A percentile compares a stretch with the other conserved stretches of the same genome.
Conservation (phyloP, 129 eudicot genomes). For the Tagetes patula region DNA sequence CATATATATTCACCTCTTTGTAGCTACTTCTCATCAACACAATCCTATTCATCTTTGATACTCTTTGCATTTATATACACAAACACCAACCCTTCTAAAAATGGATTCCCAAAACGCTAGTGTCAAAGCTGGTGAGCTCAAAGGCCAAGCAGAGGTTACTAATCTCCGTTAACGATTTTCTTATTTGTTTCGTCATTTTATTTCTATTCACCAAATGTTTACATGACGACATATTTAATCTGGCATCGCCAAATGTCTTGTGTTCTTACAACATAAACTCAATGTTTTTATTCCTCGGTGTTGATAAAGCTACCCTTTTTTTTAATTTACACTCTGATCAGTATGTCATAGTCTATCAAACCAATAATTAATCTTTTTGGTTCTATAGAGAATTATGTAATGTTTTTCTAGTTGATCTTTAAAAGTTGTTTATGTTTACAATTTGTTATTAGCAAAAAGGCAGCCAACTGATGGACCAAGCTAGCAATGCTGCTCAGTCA, state of each 20-base stretch:
- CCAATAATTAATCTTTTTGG: too few species aligned
- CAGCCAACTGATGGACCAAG: conserved; percentile 66
- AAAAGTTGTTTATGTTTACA: neutral
- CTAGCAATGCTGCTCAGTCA: conserved; percentile 67
- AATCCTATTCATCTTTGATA: neutral
- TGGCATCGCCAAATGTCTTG: too few species aligned
- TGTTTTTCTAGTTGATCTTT: neutral
- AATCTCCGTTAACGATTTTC: neutral
- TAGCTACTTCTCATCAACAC: conserved; percentile 22
- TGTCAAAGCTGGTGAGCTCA: conserved; percentile 54
- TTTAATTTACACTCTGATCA: too few species aligned
- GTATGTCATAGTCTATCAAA: too few species aligned
- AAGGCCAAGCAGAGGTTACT: conserved; percentile 59
- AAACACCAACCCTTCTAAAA: neutral
- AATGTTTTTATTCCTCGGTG: too few species aligned
- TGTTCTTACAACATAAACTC: too few species aligned
- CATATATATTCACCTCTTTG: conserved; percentile 17
- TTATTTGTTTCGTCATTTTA: too few species aligned
- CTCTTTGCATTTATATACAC: neutral
- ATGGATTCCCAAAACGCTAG: conserved; percentile 44
- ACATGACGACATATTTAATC: too few species aligned
- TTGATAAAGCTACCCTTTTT: too few species aligned
- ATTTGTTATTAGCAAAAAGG: conserved; percentile 49
- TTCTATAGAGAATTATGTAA: too few species aligned
- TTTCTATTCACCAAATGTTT: too few species aligned